Base-by-base conservation (phyloP, 1,284 basidiomycete species). In the Limonomyces culmigenus region DNA sequence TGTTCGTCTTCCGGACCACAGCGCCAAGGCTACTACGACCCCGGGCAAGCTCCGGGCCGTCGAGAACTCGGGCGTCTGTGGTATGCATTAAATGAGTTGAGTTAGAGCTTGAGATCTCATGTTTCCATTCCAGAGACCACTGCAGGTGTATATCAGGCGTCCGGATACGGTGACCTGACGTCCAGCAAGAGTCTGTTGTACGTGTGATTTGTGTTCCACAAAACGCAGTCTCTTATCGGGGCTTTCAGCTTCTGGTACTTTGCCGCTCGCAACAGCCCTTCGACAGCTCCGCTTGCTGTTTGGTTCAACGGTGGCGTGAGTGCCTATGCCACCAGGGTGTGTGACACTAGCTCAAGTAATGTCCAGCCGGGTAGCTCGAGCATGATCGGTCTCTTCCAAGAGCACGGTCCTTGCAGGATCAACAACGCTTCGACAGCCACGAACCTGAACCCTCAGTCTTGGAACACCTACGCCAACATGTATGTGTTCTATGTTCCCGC, bases 361-460 rank as follows among this genome's bases (percentile, higher is more conserved):
- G 15, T 36, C 40, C 59, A 60, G 63, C 72, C 75, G 6, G 76
- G 74, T 41, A 70, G 65, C 43, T 75, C 69, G 3, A 70, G 67
- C 37, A 74, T 76, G 68, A 65, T 76, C 30, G 75, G 75, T 12
- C 56, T 79, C 13, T 64, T 79, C 46, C 73, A 77, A 43, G 75
- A 74, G 46, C 55, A 65, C 33, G 70, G 72, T 0, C 71, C 76
- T 3, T 79, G 75, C 48, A 60, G 65, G 13, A 70, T 75, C 39
- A 67, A 59, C 23, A 70, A 70, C 39, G 68, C 74, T 40, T 68
- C 62, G 39, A 58, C 51, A 1, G 53, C 60, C 19, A 65, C 72
- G 15, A 56, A 56, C 10, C 48, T 62, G 39, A 78, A 80, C 45
- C 68, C 68, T 0, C 66, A 58, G 45, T 69, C 71, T 0, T 80